phyloP scores from a whole-genome alignment of 2,329 filamentous ascomycete species.

The Pseudopithomyces maydicus region DNA sequence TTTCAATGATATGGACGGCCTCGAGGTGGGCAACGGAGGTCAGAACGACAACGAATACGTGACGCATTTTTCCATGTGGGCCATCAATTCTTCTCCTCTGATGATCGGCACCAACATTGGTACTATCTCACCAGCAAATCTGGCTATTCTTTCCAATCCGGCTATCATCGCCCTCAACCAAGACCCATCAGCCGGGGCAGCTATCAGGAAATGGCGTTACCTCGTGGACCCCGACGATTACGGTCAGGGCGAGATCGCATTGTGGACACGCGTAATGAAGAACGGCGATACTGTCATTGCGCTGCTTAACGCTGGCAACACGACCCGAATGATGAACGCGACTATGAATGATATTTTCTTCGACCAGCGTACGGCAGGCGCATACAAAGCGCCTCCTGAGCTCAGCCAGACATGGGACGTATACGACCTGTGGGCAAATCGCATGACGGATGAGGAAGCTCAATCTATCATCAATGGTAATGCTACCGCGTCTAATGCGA shows the following conservation, averaged over 20 bases:
- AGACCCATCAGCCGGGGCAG: slow-evolving; percentile 50
- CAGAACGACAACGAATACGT: slow-evolving; percentile 41
- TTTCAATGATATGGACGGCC: slow-evolving; percentile 39
- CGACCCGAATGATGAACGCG: slow-evolving; percentile 53
- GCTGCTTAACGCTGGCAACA: slow-evolving; percentile 57
- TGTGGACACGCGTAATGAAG: slow-evolving; percentile 56
- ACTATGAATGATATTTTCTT: slow-evolving; percentile 60
- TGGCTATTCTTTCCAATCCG: slow-evolving; percentile 55
- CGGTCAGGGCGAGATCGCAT: slow-evolving; percentile 53
- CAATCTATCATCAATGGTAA: slow-evolving; percentile 49
- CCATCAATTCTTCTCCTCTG: slow-evolving; percentile 51
- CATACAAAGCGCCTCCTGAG: slow-evolving; percentile 45
- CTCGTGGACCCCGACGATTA: slow-evolving; percentile 49
- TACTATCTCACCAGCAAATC: slow-evolving; percentile 46
- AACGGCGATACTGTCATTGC: slow-evolving; percentile 56
- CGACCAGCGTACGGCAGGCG: slow-evolving; percentile 51
- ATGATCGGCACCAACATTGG: slow-evolving; percentile 51
- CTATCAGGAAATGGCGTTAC: slow-evolving; percentile 53
- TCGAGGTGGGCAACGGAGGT: slow-evolving; percentile 35
- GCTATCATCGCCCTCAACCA: slow-evolving; percentile 58
- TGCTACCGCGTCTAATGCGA: slow-evolving; percentile 36
- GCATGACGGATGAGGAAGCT: slow-evolving; percentile 57
- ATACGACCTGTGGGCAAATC: slow-evolving; percentile 60
- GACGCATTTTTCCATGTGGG: slow-evolving; percentile 54
- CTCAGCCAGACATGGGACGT: slow-evolving; percentile 56